Conservation (phyloP, 257 asterid genomes). For the Penstemon davidsonii region DNA sequence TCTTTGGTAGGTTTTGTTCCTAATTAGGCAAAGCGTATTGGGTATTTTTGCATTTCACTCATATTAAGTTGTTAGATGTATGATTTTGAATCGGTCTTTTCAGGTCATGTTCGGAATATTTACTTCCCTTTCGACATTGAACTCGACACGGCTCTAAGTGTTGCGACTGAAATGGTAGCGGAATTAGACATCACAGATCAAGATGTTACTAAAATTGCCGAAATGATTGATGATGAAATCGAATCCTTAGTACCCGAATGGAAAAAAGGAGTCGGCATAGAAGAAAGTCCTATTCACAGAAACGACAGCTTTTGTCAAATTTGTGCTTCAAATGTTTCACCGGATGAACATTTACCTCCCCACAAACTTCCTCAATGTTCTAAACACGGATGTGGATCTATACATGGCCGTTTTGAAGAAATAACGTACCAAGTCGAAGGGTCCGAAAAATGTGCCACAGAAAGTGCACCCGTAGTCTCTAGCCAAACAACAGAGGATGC, state of each 20-base stretch:
- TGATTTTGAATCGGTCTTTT: not conserved
- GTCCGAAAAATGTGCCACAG: constrained; percentile 41
- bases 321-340: constrained; percentile 43
- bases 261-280: constrained; percentile 35
- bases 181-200: constrained; percentile 71
- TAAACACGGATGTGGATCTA: constrained; percentile 51
- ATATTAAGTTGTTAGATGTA: no score
- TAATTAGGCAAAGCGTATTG: no score
- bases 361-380: constrained; percentile 44
- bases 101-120: constrained; percentile 67
- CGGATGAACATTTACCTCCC: constrained; percentile 28
- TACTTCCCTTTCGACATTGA: constrained; percentile 68
- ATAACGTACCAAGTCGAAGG: constrained; percentile 57
- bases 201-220: constrained; percentile 61
- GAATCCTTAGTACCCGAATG: constrained; percentile 62
- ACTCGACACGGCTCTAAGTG: constrained; percentile 61
- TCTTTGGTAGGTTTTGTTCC: no score
- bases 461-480: constrained; percentile 36
- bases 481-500: constrained; percentile 24
- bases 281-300: constrained; percentile 31
- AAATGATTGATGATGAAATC: constrained; percentile 68
- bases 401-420: constrained; percentile 80
- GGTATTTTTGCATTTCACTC: no score
- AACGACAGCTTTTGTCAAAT: constrained; percentile 32
- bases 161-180: constrained; percentile 73